phyloP scores from a whole-genome alignment of 2,329 filamentous ascomycete species.

The Claviceps sp. region DNA sequence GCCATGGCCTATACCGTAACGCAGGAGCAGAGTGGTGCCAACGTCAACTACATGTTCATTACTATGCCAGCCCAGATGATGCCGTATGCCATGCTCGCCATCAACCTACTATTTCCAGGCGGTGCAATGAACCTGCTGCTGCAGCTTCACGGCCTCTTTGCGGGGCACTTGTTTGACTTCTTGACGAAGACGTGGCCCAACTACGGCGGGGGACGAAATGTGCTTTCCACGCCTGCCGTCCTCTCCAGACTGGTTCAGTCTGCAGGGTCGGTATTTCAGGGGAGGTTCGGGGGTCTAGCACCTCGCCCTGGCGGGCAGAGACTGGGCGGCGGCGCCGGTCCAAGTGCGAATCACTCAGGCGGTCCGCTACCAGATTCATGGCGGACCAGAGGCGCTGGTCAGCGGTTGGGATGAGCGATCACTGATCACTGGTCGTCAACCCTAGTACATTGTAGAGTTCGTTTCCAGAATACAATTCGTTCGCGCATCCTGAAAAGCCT shows the following conservation, averaged over 20 bases:
- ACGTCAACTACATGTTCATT: slow-evolving; percentile 68
- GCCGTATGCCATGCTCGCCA: slow-evolving; percentile 65
- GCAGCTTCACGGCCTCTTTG: slow-evolving; percentile 66
- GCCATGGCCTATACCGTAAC: slow-evolving; percentile 73
- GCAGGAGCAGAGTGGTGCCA: slow-evolving; percentile 69
- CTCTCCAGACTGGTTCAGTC: slow-evolving; percentile 53
- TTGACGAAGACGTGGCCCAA: slow-evolving; percentile 76
- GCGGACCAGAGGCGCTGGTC: slow-evolving; percentile 48
- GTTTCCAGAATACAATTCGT: too few relatives aligned
- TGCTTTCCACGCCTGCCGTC: slow-evolving; percentile 59
- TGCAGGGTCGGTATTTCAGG: slow-evolving; percentile 8
- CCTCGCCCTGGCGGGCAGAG: slow-evolving; percentile 20
- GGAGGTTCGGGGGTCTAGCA: slow-evolving; percentile 38
- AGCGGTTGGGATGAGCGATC: slow-evolving; percentile 39
- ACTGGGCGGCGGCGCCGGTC: slow-evolving; percentile 15
- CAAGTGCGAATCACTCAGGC: slow-evolving; percentile 26
- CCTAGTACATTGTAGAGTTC: too few relatives aligned
- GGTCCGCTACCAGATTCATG: slow-evolving; percentile 50
- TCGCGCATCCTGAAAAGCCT: too few relatives aligned
- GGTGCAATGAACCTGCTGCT: slow-evolving; percentile 43
- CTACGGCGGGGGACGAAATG: slow-evolving; percentile 71
- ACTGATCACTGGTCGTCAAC: too few relatives aligned
- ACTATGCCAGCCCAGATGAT: slow-evolving; percentile 71
- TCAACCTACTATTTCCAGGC: slow-evolving; percentile 53
- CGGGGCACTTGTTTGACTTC: slow-evolving; percentile 86